Conservation (phyloP, 78 protist species). For the Tieghemostelium lacteum region DNA sequence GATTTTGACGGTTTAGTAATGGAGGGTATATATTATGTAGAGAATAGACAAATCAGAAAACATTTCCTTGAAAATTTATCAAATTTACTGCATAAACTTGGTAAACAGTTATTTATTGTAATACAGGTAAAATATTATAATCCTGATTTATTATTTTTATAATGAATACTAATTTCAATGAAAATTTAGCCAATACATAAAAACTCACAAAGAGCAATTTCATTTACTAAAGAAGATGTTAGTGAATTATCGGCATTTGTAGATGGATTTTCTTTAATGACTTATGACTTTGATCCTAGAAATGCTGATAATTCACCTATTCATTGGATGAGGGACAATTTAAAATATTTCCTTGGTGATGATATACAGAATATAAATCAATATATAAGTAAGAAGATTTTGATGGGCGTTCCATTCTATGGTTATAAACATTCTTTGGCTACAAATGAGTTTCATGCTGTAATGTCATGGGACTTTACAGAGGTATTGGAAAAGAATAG, state of each 20-base stretch:
- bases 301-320: conserved; percentile 11
- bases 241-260: background rate
- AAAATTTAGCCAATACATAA: background rate
- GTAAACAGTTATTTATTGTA: conserved; percentile 42
- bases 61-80: background rate
- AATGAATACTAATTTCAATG: background rate
- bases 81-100: background rate
- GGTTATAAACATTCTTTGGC: conserved; percentile 18
- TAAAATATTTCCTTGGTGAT: background rate
- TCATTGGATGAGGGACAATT: conserved; percentile 6
- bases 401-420: conserved; percentile 58
- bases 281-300: conserved; percentile 58
- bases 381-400: background rate
- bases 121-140: background rate
- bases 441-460: background rate
- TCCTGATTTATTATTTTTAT: background rate
- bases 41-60: conserved; percentile 9
- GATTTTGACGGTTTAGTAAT: conserved; percentile 62
- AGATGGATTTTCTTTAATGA: conserved; percentile 69
- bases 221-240: conserved; percentile 15
- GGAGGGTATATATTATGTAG: conserved; percentile 21
- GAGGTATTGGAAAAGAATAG: conserved; percentile 8
- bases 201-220: background rate
- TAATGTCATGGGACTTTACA: conserved; percentile 9
- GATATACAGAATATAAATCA: background rate